Evolutionary conservation across 163 green algal species (phyloP).

Genomic region (Chloroidium sp.): DNA sequence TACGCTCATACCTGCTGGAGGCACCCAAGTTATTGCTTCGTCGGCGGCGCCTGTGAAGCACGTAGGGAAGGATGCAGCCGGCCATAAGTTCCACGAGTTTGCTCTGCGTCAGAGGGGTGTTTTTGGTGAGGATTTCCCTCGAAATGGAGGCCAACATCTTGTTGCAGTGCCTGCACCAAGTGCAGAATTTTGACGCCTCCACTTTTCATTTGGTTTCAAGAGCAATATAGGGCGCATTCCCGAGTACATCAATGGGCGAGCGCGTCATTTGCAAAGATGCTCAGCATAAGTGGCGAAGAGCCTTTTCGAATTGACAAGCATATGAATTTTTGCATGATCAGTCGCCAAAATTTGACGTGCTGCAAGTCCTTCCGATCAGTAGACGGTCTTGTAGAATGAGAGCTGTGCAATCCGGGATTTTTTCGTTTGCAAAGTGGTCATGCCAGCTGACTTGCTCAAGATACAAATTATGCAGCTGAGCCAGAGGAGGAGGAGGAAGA

Average conservation of each 20-base stretch:
- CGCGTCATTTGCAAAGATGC: constrained; percentile 5
- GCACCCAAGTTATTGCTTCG: constrained; percentile 17
- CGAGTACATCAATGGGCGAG: neutral
- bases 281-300: neutral
- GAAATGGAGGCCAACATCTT: neutral
- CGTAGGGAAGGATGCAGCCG: constrained; percentile 52
- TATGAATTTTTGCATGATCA: too few relatives aligned
- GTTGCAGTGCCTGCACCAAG: neutral
- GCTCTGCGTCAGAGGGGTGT: constrained; percentile 53
- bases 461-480: neutral
- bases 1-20: neutral
- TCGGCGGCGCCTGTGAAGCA: constrained; percentile 27
- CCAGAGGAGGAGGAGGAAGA: neutral
- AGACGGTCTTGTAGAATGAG: too few relatives aligned
- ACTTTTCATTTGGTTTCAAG: neutral
- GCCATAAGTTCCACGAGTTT: constrained; percentile 50
- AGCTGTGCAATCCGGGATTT: neutral
- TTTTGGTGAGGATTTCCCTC: constrained; percentile 29
- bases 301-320: too few relatives aligned
- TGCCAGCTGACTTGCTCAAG: neutral
- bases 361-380: neutral
- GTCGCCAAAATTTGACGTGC: neutral
- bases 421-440: neutral
- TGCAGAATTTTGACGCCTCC: neutral
- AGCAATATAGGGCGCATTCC: neutral